phyloP scores from a whole-genome alignment of 768 basidiomycete species.

The Boletus rex-veris region DNA sequence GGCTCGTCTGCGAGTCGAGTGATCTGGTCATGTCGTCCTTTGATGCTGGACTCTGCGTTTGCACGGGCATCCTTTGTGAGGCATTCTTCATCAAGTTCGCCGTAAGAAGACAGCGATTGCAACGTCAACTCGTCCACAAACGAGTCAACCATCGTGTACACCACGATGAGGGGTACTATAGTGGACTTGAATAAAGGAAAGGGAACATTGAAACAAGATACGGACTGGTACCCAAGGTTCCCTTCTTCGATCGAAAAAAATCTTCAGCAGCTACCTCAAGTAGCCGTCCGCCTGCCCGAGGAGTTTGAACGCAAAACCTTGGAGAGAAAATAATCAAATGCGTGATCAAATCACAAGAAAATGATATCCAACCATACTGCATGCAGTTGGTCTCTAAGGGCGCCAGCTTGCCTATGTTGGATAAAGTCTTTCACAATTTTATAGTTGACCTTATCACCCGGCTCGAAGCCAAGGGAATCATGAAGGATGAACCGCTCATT shows the following conservation, averaged over 20 bases:
- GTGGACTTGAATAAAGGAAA: not conserved
- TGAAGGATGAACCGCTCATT: not conserved
- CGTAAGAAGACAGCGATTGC: not conserved
- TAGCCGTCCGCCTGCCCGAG: not conserved
- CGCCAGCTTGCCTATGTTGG: not conserved
- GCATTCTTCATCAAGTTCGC: not conserved
- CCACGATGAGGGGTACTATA: conserved; percentile 1
- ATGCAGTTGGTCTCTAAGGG: not conserved
- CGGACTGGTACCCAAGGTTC: not conserved
- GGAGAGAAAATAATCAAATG: not conserved
- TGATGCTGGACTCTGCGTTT: not conserved
- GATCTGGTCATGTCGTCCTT: not conserved
- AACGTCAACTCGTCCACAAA: not conserved
- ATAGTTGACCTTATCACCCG: not conserved
- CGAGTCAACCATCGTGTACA: not conserved
- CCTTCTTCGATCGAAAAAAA: not conserved
- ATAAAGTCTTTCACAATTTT: not conserved
- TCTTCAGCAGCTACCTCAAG: not conserved
- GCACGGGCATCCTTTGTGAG: not conserved
- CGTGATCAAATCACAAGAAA: not conserved
- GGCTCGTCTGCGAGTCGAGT: not conserved
- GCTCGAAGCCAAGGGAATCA: conserved; percentile 1
- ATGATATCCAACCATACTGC: not conserved
- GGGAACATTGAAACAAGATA: not conserved
- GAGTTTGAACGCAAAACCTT: not conserved